These are phyloP conservation scores for Rhododendron simsii DNA, from an alignment of 148 eudicot genomes.

Conservation along the genomic window DNA sequence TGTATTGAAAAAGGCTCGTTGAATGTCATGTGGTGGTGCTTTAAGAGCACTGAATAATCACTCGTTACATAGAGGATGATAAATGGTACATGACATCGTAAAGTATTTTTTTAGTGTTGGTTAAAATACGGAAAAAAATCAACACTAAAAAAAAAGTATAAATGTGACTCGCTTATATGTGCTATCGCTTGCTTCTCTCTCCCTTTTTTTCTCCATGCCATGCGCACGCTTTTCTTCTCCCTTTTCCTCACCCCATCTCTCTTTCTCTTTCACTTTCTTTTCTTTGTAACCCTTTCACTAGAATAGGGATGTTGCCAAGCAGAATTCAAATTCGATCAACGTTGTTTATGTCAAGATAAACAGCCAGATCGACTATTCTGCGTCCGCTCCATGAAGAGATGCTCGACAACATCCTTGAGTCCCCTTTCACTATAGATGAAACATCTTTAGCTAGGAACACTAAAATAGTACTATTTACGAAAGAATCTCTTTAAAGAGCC, in stretches of 20 bases:
- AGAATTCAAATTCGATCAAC: accelerated
- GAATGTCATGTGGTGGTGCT: not conserved
- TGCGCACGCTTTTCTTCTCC: not conserved
- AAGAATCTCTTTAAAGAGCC: too few species aligned
- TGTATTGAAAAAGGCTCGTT: not conserved
- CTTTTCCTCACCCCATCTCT: not conserved
- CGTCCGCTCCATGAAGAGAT: accelerated
- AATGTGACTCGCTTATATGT: not conserved
- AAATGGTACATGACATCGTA: not conserved
- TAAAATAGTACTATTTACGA: too few species aligned
- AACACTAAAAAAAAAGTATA: not conserved
- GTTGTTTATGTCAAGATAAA: too few species aligned
- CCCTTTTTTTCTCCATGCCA: not conserved
- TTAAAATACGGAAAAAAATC: not conserved
- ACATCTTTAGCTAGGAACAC: too few species aligned
- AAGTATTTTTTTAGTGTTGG: not conserved
- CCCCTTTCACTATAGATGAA: too few species aligned
- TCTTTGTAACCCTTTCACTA: not conserved
- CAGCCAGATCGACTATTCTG: too few species aligned
- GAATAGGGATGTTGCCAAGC: too few species aligned
- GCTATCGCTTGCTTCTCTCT: not conserved
- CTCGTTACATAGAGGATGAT: not conserved
- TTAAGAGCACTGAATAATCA: not conserved
- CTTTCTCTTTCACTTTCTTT: too few species aligned
- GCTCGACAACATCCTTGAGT: accelerated